Conservation (phyloP, 306 rosid genomes). For the Gillenia trifoliata region DNA sequence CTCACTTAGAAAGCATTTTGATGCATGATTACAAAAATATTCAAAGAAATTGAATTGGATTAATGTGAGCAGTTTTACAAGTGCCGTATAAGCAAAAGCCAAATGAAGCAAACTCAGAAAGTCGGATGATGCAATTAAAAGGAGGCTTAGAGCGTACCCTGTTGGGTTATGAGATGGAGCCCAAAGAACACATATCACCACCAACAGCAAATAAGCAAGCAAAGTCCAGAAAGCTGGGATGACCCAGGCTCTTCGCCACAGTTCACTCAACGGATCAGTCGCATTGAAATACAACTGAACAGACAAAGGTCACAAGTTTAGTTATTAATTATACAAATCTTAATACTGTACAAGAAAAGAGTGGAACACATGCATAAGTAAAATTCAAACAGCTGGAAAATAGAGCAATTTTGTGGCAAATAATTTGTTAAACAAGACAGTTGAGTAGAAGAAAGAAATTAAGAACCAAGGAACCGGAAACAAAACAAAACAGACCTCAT, state of each 20-base stretch:
- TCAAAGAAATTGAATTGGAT: not conserved
- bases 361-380: not conserved
- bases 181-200: conserved; percentile 66
- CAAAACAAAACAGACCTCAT: conserved; percentile 46
- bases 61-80: not conserved
- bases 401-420: not conserved
- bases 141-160: conserved; percentile 32
- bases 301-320: conserved; percentile 16
- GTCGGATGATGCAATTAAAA: not conserved
- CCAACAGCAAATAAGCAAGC: conserved; percentile 52
- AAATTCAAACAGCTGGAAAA: not conserved
- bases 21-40: not conserved
- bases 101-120: conserved; percentile 1
- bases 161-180: conserved; percentile 71
- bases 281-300: conserved; percentile 78
- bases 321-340: not conserved
- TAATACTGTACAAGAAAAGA: not conserved
- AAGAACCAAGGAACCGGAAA: not conserved
- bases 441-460: not conserved
- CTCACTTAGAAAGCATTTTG: not conserved
- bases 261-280: conserved; percentile 60
- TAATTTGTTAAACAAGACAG: not conserved
- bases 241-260: conserved; percentile 72
- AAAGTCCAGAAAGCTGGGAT: conserved; percentile 74
- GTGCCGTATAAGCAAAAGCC: not conserved